Evolutionary conservation across 139 green algal genomes (phyloP), one percentile per base, ranked within the genome.

Genomic region (Chlamydomonas asymmetrica): DNA sequence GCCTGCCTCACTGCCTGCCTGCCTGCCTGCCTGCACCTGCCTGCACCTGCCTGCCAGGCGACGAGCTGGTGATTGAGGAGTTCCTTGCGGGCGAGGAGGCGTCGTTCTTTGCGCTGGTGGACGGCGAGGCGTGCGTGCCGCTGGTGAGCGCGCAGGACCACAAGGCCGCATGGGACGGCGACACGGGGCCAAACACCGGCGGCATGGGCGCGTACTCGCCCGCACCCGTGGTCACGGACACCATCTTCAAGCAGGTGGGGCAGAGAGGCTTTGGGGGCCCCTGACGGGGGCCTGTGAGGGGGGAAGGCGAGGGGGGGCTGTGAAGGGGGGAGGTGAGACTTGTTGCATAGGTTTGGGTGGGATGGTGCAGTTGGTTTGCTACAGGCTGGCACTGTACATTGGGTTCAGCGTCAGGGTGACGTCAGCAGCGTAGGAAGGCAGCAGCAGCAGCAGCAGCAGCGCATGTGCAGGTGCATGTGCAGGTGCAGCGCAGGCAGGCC

Each of bases 161-260:
- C 85, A 99, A 99, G 83, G 85, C 92, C 6, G 92, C 96, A 0
- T 89, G 89, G 8, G 96, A 99, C 66, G 96, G 96, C 20, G 96
- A 99, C 86, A 97, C 87, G 0, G 96, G 96, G 0, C 94, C 94
- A 48, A 99, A 99, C 86, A 99, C 96, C 10, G 96, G 96, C 23
- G 96, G 96, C 80, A 99, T 99, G 96, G 96, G 96, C 40, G 94
- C 93, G 9, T 99, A 99, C 87, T 98, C 93, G 2, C 96, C 96
- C 22, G 94, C 96, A 5, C 93, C 96, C 3, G 88, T 97, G n/a
- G 76, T 98, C 31, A 99, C 94, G 1, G 79, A 82, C 4, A 80
- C 89, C 39, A 85, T 98, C 3, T 75, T 88, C 73, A 73, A 82
- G 18, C 72, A 89, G 74, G 87, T 93, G 41, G n/a, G 67, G 34